phyloP scores from a whole-genome alignment of 2,329 filamentous ascomycete genomes.

The Raffaelea albimanens region DNA sequence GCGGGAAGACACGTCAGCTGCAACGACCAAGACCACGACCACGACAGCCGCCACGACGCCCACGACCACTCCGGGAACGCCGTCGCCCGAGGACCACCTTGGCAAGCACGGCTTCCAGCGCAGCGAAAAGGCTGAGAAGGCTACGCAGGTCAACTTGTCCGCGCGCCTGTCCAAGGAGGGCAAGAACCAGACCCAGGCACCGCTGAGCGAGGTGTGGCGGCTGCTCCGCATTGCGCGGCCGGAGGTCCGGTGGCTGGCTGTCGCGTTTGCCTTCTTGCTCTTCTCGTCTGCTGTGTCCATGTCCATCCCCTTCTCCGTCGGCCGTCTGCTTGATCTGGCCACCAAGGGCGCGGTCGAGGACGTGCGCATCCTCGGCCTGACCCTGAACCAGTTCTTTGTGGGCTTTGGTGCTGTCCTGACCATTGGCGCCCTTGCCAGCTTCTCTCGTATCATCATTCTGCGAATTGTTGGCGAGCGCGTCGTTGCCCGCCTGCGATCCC shows the following conservation, averaged over 20 bases:
- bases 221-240: conserved; percentile 83
- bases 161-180: conserved; percentile 83
- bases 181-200: conserved; percentile 45
- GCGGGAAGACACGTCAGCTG: neutral
- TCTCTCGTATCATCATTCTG: conserved; percentile 84
- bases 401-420: conserved; percentile 69
- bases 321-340: conserved; percentile 86
- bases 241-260: conserved; percentile 65
- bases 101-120: conserved; percentile 20
- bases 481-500: conserved; percentile 78
- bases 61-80: conserved; percentile 10
- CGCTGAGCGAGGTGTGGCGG: conserved; percentile 70
- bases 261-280: conserved; percentile 78
- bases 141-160: conserved; percentile 79
- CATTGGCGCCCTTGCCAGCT: conserved; percentile 81
- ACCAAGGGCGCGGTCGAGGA: conserved; percentile 62
- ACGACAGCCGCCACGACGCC: neutral
- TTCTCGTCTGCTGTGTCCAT: conserved; percentile 90
- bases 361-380: conserved; percentile 70
- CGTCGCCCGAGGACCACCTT: conserved; percentile 19
- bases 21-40: neutral
- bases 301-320: conserved; percentile 93
- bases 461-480: conserved; percentile 93
- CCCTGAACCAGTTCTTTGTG: conserved; percentile 78
- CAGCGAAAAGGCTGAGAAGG: conserved; percentile 77